These are phyloP conservation scores for Fusarium penzigii DNA, from an alignment of 2,329 filamentous ascomycete species.

Conservation along the genomic window DNA sequence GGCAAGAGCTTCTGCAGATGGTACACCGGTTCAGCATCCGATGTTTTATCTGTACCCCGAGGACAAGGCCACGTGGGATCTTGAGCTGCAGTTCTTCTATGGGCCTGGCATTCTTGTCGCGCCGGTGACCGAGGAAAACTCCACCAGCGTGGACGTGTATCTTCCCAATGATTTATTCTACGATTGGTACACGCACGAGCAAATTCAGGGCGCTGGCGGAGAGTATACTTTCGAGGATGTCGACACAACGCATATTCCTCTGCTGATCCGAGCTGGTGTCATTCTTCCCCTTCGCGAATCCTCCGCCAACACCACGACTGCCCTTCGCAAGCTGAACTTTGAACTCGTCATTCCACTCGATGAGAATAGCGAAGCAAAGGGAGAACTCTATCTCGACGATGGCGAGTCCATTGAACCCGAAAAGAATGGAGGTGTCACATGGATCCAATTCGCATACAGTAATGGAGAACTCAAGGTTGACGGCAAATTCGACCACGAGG, in stretches of 20 bases:
- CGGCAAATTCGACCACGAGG: constrained; percentile 56
- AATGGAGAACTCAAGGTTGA: constrained; percentile 50
- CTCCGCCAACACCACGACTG: constrained; percentile 63
- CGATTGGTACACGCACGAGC: constrained; percentile 51
- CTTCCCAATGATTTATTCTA: constrained; percentile 53
- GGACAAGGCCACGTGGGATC: constrained; percentile 45
- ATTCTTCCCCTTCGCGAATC: constrained; percentile 62
- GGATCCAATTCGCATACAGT: constrained; percentile 53
- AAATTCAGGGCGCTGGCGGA: constrained; percentile 42
- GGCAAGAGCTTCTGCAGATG: constrained; percentile 52
- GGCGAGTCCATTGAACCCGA: constrained; percentile 66
- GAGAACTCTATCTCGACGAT: constrained; percentile 76
- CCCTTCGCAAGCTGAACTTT: constrained; percentile 66
- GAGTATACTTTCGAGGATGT: constrained; percentile 39
- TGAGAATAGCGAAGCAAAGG: constrained; percentile 61
- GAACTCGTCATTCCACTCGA: constrained; percentile 69
- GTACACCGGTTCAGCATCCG: constrained; percentile 67
- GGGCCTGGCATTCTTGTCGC: constrained; percentile 50
- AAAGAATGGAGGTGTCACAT: constrained; percentile 49
- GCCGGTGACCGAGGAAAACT: constrained; percentile 48
- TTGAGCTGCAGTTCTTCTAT: constrained; percentile 54
- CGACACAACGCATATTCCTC: constrained; percentile 55
- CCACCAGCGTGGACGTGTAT: constrained; percentile 47
- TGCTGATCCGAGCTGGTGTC: constrained; percentile 65
- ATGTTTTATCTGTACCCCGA: constrained; percentile 70